Percentiles rank a stretch among this genome's conserved stretches.
phyloP scores from a whole-genome alignment of 78 protist genomes.

The Dictyostelium firmibasis region DNA sequence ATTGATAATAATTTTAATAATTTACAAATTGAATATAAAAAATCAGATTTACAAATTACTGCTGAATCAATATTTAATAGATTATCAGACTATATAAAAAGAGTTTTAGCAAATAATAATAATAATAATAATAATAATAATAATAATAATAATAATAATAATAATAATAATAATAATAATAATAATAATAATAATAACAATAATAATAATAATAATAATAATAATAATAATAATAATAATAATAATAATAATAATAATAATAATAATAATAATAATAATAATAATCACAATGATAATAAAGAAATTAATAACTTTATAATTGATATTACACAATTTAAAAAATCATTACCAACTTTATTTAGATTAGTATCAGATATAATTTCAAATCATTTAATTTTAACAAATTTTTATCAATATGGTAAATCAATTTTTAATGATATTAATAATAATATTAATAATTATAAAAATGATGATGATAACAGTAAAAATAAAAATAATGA shows the following conservation, averaged over 20 bases:
- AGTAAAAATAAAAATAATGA: background rate
- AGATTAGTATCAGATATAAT: background rate
- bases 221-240: no score
- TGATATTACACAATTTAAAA: background rate
- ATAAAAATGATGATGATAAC: no score
- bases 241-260: no score
- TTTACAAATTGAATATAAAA: background rate
- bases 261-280: no score
- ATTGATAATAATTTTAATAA: background rate
- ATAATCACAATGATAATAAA: no score
- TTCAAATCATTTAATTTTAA: background rate
- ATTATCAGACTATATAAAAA: background rate
- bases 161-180: no score
- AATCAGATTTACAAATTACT: background rate
- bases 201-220: no score
- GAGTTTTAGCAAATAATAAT: background rate
- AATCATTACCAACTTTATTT: conserved; percentile 15
- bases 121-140: background rate
- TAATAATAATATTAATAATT: background rate
- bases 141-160: no score
- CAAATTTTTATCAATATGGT: conserved; percentile 2
- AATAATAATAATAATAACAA: no score
- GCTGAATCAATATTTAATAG: background rate
- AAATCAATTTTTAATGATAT: background rate
- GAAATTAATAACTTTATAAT: background rate